Percentiles rank a stretch among this genome's conserved stretches.
Evolutionary conservation across 495 filamentous ascomycete genomes (phyloP).

Genomic region (Pseudoneurospora amorphoporcata): DNA sequence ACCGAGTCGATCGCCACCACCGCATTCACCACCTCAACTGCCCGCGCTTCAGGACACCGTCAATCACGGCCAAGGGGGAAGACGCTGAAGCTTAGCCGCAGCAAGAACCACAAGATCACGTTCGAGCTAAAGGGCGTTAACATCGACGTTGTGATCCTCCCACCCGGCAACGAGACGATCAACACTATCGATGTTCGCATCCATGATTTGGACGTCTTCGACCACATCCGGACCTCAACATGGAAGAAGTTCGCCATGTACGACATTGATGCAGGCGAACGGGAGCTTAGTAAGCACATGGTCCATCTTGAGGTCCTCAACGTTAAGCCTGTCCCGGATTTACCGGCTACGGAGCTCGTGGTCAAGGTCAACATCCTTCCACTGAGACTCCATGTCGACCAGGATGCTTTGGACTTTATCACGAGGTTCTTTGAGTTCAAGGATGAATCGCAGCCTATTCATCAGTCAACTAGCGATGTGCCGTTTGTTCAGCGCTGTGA

Average conservation of each 20-base stretch:
- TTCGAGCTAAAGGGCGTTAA: constrained; percentile 86
- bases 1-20: constrained; percentile 78
- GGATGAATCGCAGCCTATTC: constrained; percentile 53
- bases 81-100: constrained; percentile 66
- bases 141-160: constrained; percentile 75
- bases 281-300: constrained; percentile 80
- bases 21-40: constrained; percentile 50
- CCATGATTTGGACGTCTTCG: constrained; percentile 78
- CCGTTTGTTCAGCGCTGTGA: constrained; percentile 89
- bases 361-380: constrained; percentile 78
- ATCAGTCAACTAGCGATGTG: constrained; percentile 51
- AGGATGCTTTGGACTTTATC: constrained; percentile 96
- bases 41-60: constrained; percentile 34
- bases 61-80: constrained; percentile 33
- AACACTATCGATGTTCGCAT: constrained; percentile 78
- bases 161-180: constrained; percentile 67
- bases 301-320: constrained; percentile 79
- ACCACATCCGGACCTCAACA: constrained; percentile 88
- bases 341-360: constrained; percentile 85
- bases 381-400: constrained; percentile 87
- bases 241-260: constrained; percentile 98
- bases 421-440: constrained; percentile 97
- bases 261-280: constrained; percentile 72
- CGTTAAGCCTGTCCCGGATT: constrained; percentile 69
- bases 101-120: constrained; percentile 87